Evolutionary conservation across 352 stramenopile species (phyloP), one percentile per base, ranked within the genome.

Genomic region (Globisporangium ultimum): DNA sequence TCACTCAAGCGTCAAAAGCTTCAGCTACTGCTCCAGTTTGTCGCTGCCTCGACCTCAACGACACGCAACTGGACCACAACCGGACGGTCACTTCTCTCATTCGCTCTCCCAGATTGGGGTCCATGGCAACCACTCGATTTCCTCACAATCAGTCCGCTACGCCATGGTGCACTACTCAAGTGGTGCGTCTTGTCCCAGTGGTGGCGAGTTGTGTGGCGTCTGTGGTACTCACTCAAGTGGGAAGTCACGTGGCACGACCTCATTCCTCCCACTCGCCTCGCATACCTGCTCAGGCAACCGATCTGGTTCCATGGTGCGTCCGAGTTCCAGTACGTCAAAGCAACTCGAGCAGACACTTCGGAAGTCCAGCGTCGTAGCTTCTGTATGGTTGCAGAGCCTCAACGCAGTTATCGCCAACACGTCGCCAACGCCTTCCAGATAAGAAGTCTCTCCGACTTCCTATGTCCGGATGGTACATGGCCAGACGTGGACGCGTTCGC

Each of bases 1-100:
- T 48, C 58, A 13, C 46, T 63, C 41, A 63, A 56, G 46, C 49
- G 52, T 9, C 58, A 64, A n/a, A 48, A 49, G 3, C 50, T 64
- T 3, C 28, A 45, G 46, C 45, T 64, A 41, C 48, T 64, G 1
- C 40, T 59, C 3, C 49, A 64, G 53, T 64, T 64, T 24, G 34
- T 58, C n/a, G 10, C 4, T 12, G 18, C 28, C 17, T 24, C 45
- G 17, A 49, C n/a, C 3, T 3, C n/a, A 18, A 6, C 43, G 14
- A 24, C 15, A 18, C 55, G 47, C 38, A 58, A 58, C 50, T 64
- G 58, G 58, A 48, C 50, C 28, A 53, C 41, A n/a, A 2, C 58
- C 18, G 14, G 46, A 9, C 11, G 28, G 11, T 49, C 51, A 24
- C 43, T 64, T 15, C 42, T 64, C 1, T 20, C 15, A 18, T 22